Conservation (phyloP, 2,329 filamentous ascomycete genomes). For the Ophiostoma pallidulum region DNA sequence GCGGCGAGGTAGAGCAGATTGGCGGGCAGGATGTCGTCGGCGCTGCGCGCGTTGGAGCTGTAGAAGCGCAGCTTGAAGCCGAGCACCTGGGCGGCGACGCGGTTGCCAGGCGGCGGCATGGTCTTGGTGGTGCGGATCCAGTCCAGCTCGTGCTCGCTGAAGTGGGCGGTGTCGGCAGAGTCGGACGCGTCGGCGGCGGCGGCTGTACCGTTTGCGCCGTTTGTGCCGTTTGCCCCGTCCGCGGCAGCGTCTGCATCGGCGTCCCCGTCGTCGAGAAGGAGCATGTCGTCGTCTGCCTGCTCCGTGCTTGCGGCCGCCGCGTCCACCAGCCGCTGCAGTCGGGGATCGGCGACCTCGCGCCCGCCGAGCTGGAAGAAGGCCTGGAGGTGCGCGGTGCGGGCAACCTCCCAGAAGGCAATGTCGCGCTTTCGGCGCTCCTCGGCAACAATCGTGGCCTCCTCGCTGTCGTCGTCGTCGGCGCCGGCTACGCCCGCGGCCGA, state of each 20-base stretch:
- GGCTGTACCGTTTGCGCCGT: slow-evolving; percentile 23
- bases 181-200: slow-evolving; percentile 28
- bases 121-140: slow-evolving; percentile 80
- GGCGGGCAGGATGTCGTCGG: slow-evolving; percentile 73
- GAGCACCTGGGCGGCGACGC: slow-evolving; percentile 84
- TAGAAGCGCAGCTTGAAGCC: slow-evolving; percentile 98
- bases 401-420: slow-evolving; percentile 67
- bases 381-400: slow-evolving; percentile 64
- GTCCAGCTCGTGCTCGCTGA: slow-evolving; percentile 40
- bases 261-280: slow-evolving; percentile 18
- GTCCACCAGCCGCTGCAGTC: slow-evolving; percentile 39
- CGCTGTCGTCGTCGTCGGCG: slow-evolving; percentile 68
- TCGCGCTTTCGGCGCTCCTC: slow-evolving; percentile 58
- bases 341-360: slow-evolving; percentile 52
- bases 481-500: slow-evolving; percentile 37
- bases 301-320: too few species aligned
- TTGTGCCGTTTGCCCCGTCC: slow-evolving; percentile 41
- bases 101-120: slow-evolving; percentile 75
- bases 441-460: slow-evolving; percentile 53
- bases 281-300: slow-evolving; percentile 22
- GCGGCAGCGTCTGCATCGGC: slow-evolving; percentile 31
- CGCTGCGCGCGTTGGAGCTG: slow-evolving; percentile 60
- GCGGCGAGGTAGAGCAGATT: slow-evolving; percentile 90
- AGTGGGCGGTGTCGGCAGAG: slow-evolving; percentile 36
- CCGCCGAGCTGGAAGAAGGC: slow-evolving; percentile 87